Percentiles rank a stretch among this genome's conserved stretches.
These are phyloP conservation scores for Aspergillus carlsbadensis DNA, from an alignment of 495 filamentous ascomycete species.

Conservation along the genomic window DNA sequence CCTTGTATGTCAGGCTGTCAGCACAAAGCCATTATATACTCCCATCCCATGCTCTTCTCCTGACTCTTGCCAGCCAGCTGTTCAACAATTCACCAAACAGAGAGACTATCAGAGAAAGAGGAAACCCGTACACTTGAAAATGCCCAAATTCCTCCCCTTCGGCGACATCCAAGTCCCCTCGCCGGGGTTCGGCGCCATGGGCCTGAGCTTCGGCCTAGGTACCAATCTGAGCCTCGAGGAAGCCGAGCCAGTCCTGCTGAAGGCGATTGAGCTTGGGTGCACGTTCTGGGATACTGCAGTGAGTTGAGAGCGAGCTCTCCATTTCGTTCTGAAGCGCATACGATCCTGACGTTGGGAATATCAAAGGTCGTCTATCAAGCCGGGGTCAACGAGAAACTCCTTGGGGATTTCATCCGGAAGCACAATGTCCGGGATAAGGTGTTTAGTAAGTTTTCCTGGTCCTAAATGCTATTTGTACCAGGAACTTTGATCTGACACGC, in stretches of 20 bases:
- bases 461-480: neutral
- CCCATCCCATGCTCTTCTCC: too few relatives aligned
- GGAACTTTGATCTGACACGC: neutral
- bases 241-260: conserved; percentile 48
- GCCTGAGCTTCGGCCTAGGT: conserved; percentile 41
- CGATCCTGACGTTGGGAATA: too few relatives aligned
- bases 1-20: too few relatives aligned
- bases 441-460: conserved; percentile 35
- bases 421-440: conserved; percentile 50
- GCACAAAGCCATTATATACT: too few relatives aligned
- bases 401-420: conserved; percentile 53
- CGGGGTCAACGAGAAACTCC: conserved; percentile 49
- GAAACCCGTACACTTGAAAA: too few relatives aligned
- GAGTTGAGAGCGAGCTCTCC: neutral
- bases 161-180: conserved; percentile 36
- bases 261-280: conserved; percentile 50
- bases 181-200: conserved; percentile 49
- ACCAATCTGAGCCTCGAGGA: conserved; percentile 39
- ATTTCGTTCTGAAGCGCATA: too few relatives aligned
- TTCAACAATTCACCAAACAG: too few relatives aligned
- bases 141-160: conserved; percentile 44
- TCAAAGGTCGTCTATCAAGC: conserved; percentile 45
- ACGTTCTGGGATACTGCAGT: conserved; percentile 55
- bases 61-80: too few relatives aligned
- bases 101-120: too few relatives aligned